Evolutionary conservation across 768 basidiomycete species (phyloP).

Genomic region (Hemileccinum impolitum): DNA sequence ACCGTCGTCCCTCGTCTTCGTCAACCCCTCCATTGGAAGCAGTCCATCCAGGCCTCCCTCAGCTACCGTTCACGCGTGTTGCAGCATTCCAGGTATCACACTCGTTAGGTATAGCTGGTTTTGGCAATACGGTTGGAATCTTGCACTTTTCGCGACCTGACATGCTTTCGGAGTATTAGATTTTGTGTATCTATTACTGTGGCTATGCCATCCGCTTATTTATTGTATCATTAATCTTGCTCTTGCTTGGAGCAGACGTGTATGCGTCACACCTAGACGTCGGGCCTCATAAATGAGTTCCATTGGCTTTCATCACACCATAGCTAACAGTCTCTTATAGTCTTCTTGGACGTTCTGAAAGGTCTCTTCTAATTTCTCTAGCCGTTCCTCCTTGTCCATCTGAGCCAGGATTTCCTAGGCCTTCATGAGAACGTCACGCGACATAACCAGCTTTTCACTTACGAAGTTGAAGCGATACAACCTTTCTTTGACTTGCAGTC

Average conservation of each 20-base stretch:
- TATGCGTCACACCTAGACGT: conserved; percentile 1
- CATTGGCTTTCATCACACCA: conserved; percentile 30
- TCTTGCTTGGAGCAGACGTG: background rate
- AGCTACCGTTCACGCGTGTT: conserved; percentile 79
- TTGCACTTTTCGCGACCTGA: conserved; percentile 24
- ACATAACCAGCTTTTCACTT: conserved; percentile 27
- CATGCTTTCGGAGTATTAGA: background rate
- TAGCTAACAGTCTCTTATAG: conserved; percentile 74
- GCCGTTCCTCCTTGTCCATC: conserved; percentile 80
- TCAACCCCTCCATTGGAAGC: conserved; percentile 1
- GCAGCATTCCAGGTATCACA: conserved; percentile 52
- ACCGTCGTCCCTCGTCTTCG: conserved; percentile 9
- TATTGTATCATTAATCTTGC: conserved; percentile 22
- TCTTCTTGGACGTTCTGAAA: conserved; percentile 84
- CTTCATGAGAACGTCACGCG: background rate
- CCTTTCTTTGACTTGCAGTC: conserved; percentile 92
- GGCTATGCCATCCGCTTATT: conserved; percentile 16
- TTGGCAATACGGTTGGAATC: conserved; percentile 61
- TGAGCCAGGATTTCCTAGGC: conserved; percentile 81
- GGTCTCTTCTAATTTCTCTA: conserved; percentile 90
- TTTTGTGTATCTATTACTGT: conserved; percentile 19
- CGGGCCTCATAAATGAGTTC: conserved; percentile 6
- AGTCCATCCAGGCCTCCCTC: conserved; percentile 35
- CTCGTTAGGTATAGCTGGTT: conserved; percentile 61
- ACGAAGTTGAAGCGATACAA: conserved; percentile 95